These are phyloP conservation scores for Aspergillus panamensis DNA, from an alignment of 495 filamentous ascomycete genomes.

Conservation along the genomic window DNA sequence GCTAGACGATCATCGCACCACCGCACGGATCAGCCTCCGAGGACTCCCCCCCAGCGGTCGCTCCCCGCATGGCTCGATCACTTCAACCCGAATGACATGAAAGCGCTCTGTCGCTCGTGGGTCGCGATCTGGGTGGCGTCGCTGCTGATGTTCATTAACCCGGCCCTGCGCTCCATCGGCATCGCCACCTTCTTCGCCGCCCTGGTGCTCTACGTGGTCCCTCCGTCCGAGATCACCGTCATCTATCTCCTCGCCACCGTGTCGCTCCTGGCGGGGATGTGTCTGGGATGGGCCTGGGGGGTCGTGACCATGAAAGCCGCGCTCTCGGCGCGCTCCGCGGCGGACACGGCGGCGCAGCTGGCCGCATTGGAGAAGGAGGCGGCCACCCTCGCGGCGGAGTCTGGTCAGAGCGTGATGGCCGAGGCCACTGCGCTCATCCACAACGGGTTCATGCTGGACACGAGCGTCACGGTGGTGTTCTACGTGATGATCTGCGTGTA, in stretches of 20 bases:
- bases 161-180: conserved; percentile 25
- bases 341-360: conserved; percentile 11
- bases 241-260: conserved; percentile 21
- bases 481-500: conserved; percentile 21
- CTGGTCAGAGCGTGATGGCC: conserved; percentile 4
- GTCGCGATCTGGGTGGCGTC: conserved; percentile 38
- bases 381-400: neutral
- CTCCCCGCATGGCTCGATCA: conserved; percentile 39
- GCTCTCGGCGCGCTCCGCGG: conserved; percentile 16
- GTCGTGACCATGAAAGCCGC: conserved; percentile 25
- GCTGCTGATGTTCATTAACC: conserved; percentile 38
- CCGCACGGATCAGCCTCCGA: too few species aligned
- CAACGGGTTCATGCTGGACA: conserved; percentile 26
- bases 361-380: conserved; percentile 17
- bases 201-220: conserved; percentile 20
- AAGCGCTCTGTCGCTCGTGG: conserved; percentile 38
- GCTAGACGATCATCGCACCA: too few species aligned
- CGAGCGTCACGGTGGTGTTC: conserved; percentile 20
- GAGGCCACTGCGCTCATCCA: conserved; percentile 14
- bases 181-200: conserved; percentile 20
- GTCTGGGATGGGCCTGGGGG: conserved; percentile 25
- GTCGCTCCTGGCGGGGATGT: conserved; percentile 23
- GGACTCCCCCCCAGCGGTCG: too few species aligned
- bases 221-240: conserved; percentile 19
- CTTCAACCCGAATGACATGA: conserved; percentile 41